phyloP scores from a whole-genome alignment of 306 rosid genomes.

The barrel medic (Medicago truncatula) region DNA sequence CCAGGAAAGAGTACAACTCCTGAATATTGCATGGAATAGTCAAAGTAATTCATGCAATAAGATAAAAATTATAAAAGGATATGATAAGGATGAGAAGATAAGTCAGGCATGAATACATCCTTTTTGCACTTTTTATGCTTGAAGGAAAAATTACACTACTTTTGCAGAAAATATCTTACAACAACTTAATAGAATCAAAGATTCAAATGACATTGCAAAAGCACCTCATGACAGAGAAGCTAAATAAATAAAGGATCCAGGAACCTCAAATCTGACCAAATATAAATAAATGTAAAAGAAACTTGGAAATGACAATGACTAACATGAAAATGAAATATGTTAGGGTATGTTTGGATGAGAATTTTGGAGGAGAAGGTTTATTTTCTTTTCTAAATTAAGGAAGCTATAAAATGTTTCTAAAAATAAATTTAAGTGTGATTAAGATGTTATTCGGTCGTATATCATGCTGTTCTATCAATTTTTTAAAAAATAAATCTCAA shows the following conservation, averaged over 20 bases:
- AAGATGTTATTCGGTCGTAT: no score
- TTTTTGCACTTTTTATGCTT: no score
- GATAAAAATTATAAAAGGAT: constrained; percentile 19
- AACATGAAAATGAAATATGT: no score
- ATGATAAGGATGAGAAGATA: constrained; percentile 19
- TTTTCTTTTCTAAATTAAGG: no score
- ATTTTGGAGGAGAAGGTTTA: no score
- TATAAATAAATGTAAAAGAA: neutral
- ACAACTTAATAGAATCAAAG: constrained; percentile 12
- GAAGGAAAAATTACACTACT: constrained; percentile 3
- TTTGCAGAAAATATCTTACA: constrained; percentile 27
- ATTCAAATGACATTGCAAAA: constrained; percentile 18
- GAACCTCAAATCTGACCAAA: neutral
- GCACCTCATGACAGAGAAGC: neutral
- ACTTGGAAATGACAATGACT: neutral
- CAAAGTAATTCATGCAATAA: constrained; percentile 21
- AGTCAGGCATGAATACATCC: neutral
- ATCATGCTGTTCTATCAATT: no score
- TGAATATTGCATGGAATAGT: constrained; percentile 47
- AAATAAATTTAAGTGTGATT: no score
- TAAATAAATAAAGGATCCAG: no score
- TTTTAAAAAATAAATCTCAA: no score
- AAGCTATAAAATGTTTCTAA: neutral
- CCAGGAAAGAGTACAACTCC: constrained; percentile 96
- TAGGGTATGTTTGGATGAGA: no score